These are phyloP conservation scores for Gynochthodes officinalis DNA, from an alignment of 257 asterid genomes.

Conservation along the genomic window DNA sequence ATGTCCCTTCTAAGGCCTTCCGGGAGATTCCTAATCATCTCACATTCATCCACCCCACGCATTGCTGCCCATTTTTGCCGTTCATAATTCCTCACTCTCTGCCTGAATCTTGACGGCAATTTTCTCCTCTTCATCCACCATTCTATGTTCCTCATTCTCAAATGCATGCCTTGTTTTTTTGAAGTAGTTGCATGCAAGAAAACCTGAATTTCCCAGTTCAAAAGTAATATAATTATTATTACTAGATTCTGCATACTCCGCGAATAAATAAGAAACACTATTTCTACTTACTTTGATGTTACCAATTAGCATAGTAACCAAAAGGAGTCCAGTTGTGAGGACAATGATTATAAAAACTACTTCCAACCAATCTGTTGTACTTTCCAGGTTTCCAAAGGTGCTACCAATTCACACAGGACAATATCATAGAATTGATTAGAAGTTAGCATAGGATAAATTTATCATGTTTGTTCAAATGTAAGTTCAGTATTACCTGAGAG, in stretches of 20 bases:
- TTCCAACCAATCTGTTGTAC: conserved; percentile 97
- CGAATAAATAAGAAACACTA: not conserved
- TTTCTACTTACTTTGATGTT: conserved; percentile 69
- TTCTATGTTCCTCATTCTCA: conserved; percentile 92
- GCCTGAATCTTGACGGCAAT: conserved; percentile 57
- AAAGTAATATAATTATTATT: too few relatives aligned
- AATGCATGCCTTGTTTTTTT: conserved; percentile 94
- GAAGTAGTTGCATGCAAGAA: conserved; percentile 96
- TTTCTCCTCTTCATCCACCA: conserved; percentile 98
- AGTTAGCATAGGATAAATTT: not conserved
- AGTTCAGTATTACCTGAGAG: conserved; percentile 52
- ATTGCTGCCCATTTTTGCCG: conserved; percentile 95
- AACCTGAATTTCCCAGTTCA: conserved; percentile 37
- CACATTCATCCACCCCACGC: conserved; percentile 93
- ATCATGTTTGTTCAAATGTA: not conserved
- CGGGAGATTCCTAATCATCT: conserved; percentile 84
- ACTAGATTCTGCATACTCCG: too few relatives aligned
- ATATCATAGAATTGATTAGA: too few relatives aligned
- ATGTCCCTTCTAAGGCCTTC: conserved; percentile 92
- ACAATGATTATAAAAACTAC: conserved; percentile 85
- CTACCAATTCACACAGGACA: conserved; percentile 24
- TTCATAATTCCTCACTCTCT: conserved; percentile 82
- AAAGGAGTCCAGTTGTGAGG: conserved; percentile 77
- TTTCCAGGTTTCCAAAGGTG: conserved; percentile 93
- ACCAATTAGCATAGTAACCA: conserved; percentile 97